Evolutionary conservation across 1,284 basidiomycete species (phyloP).

Genomic region (Pseudomicrostroma phylloplanum): DNA sequence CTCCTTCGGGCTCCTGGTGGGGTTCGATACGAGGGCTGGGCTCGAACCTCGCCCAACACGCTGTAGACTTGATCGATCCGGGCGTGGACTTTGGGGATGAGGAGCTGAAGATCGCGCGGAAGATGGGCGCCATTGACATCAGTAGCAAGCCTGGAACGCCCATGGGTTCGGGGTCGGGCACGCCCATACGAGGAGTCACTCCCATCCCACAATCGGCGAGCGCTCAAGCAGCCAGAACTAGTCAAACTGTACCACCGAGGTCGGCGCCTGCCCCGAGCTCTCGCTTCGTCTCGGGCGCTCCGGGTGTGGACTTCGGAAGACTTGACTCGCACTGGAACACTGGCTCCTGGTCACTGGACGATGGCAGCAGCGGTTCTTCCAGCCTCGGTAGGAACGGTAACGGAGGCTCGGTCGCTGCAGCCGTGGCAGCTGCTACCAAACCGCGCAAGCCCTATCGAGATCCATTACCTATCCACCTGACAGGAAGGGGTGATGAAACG

Average conservation of each 20-base stretch:
- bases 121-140: conserved; percentile 4
- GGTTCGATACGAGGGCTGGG: conserved; percentile 28
- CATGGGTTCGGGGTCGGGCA: neutral
- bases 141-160: neutral
- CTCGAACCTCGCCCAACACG: conserved; percentile 25
- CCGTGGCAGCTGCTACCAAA: neutral
- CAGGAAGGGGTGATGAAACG: conserved; percentile 38
- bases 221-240: conserved; percentile 7
- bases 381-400: neutral
- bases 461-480: conserved; percentile 32
- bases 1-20: conserved; percentile 33
- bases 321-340: conserved; percentile 40
- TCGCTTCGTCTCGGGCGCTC: conserved; percentile 37
- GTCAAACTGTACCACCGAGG: conserved; percentile 1
- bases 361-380: neutral
- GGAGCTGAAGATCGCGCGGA: conserved; percentile 7
- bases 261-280: conserved; percentile 12
- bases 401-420: neutral
- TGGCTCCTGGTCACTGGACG: conserved; percentile 37
- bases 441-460: conserved; percentile 10
- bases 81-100: conserved; percentile 13
- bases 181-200: neutral
- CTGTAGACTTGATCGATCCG: conserved; percentile 31
- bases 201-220: conserved; percentile 1
- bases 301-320: conserved; percentile 32